phyloP scores from a whole-genome alignment of 1,139 yeast genomes.

The Magnusiomyces magnusii region DNA sequence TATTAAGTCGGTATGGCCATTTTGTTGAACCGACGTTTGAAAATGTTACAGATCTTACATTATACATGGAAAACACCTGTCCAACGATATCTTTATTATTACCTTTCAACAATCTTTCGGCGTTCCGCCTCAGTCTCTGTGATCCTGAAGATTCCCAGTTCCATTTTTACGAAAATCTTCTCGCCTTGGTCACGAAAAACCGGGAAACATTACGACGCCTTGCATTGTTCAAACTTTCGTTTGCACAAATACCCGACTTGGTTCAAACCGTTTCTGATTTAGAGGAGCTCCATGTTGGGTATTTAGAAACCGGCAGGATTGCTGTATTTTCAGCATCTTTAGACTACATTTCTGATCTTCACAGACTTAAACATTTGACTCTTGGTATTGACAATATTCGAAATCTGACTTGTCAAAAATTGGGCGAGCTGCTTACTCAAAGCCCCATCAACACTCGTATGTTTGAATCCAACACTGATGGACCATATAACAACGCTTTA shows the following conservation, averaged over 20 bases:
- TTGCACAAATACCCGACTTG: background rate
- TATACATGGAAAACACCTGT: background rate
- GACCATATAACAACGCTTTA: too few species aligned
- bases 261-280: background rate
- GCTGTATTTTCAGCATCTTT: background rate
- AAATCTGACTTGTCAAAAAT: background rate
- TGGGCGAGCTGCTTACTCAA: background rate
- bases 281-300: constrained; percentile 2
- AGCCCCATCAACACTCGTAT: background rate
- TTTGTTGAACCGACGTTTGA: background rate
- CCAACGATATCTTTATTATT: background rate
- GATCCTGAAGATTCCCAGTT: background rate
- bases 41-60: background rate
- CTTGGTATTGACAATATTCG: background rate
- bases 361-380: background rate
- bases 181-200: background rate
- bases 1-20: background rate
- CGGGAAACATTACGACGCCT: background rate
- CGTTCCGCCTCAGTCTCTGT: background rate
- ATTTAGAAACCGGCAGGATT: background rate
- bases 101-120: background rate
- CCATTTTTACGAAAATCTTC: background rate
- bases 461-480: too few species aligned
- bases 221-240: background rate
- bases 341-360: background rate